Base-by-base conservation (phyloP, 2,329 filamentous ascomycete species). In the Epichloe gansuensis region DNA sequence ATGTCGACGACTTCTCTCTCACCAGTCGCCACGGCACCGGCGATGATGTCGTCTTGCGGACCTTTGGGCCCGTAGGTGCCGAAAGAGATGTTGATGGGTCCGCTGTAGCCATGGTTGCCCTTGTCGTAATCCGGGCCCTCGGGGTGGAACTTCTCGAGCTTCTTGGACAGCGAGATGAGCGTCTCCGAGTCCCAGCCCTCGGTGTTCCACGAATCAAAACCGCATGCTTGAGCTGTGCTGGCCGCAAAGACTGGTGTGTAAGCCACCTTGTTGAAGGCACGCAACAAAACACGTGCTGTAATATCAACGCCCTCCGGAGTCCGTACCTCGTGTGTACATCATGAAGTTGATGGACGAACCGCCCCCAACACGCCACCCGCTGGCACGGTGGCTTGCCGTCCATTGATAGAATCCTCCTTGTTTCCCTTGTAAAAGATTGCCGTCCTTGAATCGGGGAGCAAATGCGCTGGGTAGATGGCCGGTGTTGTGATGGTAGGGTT, bases 91-190 rank as follows among this genome's bases (percentile, higher is more conserved):
- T 79, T 66, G 11, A 83, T 70, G 0, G 80, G 80, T 0, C 81
- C 81, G 25, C 72, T 62, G 41, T 68, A 61, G 12, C 81, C 81
- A 57, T 84, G 81, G 2, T 68, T 55, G 5, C 67, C 66, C 47
- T 68, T 50, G 62, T 70, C 61, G 50, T 31, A 66, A 60, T 5
- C 74, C 72, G 56, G 53, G 8, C 55, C 52, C 5, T 57, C 48
- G 12, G 38, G 37, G 9, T 78, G 72, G 52, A 77, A 82, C 0
- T 76, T 82, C 62, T 83, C 80, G 11, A 81, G 63, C 71, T 72
- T 70, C 31, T 62, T 66, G 3, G 68, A 12, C 7, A 60, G 67
- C 0, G 63, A 66, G 2, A 64, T 35, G 9, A 70, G 42, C 1
- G 67, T 67, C 1, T 69, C 53, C 0, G 63, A 57, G 0, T 60